Evolutionary conservation across 305 asterid genomes (phyloP), one percentile per base, ranked within the genome.

Genomic region (Solanum hybrid): DNA sequence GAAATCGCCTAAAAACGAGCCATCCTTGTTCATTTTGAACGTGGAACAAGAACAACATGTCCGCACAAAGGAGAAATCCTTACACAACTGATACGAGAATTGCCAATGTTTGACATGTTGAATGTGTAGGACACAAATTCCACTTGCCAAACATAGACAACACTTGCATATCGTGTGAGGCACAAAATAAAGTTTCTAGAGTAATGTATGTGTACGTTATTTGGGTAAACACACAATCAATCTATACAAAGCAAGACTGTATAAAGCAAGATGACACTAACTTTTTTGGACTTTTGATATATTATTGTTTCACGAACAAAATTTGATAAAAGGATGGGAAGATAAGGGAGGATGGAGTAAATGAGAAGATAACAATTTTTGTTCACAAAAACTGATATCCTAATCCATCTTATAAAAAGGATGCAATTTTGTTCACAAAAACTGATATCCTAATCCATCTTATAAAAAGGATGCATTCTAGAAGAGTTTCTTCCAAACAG

Each of bases 401-500:
- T 80, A 80, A 80, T 37, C 33, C 87, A 39, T 81, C 7, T 38
- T 29, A 24, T 81, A 24, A 39, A 24, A 39, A 38, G 8, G 14
- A 39, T 39, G 24, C 41, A 57, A 57, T 57, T 57, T 57, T 57
- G 75, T 45, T 45, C 27, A 84, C 75, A 84, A 82, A 82, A 82
- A 81, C n/a, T 37, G 32, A 24, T 24, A 38, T 81, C 57, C 86
- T 81, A 81, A 81, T 37, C n/a, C 87, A 39, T 81, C 7, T 38
- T 17, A 26, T 81, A 26, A 39, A 38, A 39, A 38, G 14, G 8
- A 39, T 81, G 26, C 41, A 61, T 11, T 85, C 77, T 85, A 85
- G 78, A 89, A 89, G 85, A 84, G 45, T 32, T 51, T 90, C 89
- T 83, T 90, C 92, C 92, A 90, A 6, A 80, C 79, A 34, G 89